Conservation (phyloP, 1,284 basidiomycete species). For the Ceratobasidium sp. region DNA sequence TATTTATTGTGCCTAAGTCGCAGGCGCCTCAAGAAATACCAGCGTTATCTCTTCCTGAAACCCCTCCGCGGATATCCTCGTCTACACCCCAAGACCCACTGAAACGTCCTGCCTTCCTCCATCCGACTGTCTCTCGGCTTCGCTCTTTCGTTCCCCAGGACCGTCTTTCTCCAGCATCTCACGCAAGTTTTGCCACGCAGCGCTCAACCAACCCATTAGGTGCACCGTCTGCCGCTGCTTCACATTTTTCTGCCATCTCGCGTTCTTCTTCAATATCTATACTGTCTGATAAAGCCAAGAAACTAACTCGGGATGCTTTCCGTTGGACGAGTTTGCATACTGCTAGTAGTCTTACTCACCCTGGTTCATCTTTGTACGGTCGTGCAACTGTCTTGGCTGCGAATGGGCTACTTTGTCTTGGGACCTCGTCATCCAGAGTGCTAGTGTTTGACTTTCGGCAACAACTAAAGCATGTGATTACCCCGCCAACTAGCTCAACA, state of each 20-base stretch:
- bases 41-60: slow-evolving; percentile 42
- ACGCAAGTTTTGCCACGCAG: slow-evolving; percentile 65
- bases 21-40: slow-evolving; percentile 15
- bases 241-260: slow-evolving; percentile 79
- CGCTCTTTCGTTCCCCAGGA: slow-evolving; percentile 74
- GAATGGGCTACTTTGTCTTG: slow-evolving; percentile 91
- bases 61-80: slow-evolving; percentile 42
- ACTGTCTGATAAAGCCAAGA: slow-evolving; percentile 59
- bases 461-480: slow-evolving; percentile 76
- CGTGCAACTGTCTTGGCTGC: slow-evolving; percentile 86
- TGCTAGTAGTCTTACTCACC: slow-evolving; percentile 69
- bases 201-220: slow-evolving; percentile 64
- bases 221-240: slow-evolving; percentile 69
- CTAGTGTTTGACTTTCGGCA: slow-evolving; percentile 94
- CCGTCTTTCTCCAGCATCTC: slow-evolving; percentile 64
- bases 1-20: not conserved
- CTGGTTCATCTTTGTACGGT: slow-evolving; percentile 68
- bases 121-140: slow-evolving; percentile 86
- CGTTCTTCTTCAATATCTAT: slow-evolving; percentile 75
- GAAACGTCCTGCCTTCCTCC: slow-evolving; percentile 68
- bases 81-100: slow-evolving; percentile 51
- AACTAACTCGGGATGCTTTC: slow-evolving; percentile 72
- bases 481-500: slow-evolving; percentile 59
- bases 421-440: slow-evolving; percentile 83
- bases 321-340: slow-evolving; percentile 82